These are phyloP conservation scores for Avicennia marina DNA, from an alignment of 257 asterid species.

Conservation along the genomic window DNA sequence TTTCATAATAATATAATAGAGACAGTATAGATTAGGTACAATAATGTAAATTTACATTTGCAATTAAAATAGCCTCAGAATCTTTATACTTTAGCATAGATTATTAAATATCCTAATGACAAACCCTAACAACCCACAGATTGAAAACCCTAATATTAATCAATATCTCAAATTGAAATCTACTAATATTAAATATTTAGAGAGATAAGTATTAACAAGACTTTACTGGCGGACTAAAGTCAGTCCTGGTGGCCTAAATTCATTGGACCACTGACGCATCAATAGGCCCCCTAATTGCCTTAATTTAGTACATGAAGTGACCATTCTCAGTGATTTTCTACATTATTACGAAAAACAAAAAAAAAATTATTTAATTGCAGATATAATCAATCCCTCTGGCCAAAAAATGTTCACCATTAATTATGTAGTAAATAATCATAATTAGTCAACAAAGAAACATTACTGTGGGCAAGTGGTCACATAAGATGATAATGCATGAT, in stretches of 20 bases:
- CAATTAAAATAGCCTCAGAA: no score
- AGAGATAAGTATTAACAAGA: slow-evolving; percentile 12
- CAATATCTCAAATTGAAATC: not conserved
- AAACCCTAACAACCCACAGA: not conserved
- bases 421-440: slow-evolving; percentile 6
- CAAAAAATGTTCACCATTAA: slow-evolving; percentile 18
- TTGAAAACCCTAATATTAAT: slow-evolving; percentile 1
- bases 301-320: not conserved
- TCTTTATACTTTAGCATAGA: no score
- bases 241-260: slow-evolving; percentile 23
- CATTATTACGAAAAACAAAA: slow-evolving; percentile 25
- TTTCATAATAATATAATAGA: no score
- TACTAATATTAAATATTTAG: slow-evolving; percentile 11
- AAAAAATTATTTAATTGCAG: not conserved
- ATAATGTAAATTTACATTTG: no score
- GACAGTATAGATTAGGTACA: no score
- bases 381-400: slow-evolving; percentile 16
- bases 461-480: slow-evolving; percentile 3
- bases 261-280: slow-evolving; percentile 14
- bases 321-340: slow-evolving; percentile 6
- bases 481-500: slow-evolving; percentile 12
- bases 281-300: not conserved
- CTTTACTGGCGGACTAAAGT: slow-evolving; percentile 14
- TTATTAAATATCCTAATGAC: slow-evolving; percentile 6
- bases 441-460: slow-evolving; percentile 22